These are phyloP conservation scores for Ogataea trehalophila DNA, from an alignment of 805 yeast genomes.

Conservation along the genomic window DNA sequence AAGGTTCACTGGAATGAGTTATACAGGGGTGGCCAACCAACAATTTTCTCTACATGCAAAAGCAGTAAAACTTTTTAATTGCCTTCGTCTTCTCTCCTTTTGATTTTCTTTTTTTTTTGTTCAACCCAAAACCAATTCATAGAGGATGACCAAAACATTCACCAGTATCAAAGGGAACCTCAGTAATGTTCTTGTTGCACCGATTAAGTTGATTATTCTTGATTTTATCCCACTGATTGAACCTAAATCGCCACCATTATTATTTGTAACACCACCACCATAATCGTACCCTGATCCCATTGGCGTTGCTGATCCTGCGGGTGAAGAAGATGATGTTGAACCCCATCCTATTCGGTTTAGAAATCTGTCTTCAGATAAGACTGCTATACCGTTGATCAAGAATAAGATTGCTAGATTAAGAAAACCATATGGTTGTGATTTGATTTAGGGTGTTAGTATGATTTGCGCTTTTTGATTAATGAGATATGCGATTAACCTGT, in stretches of 20 bases:
- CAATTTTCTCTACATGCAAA: no score
- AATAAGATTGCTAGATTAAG: conserved; percentile 36
- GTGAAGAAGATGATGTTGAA: conserved; percentile 31
- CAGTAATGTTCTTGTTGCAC: conserved; percentile 55
- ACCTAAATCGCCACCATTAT: conserved; percentile 16
- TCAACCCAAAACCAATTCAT: conserved; percentile 49
- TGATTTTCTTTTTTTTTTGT: conserved; percentile 6
- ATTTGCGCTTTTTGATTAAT: not conserved
- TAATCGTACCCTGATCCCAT: conserved; percentile 18
- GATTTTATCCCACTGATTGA: conserved; percentile 32
- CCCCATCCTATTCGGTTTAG: conserved; percentile 43
- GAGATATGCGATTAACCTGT: no score
- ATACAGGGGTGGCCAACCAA: no score
- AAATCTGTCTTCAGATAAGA: conserved; percentile 56
- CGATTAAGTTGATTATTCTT: conserved; percentile 46
- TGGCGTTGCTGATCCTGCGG: conserved; percentile 16
- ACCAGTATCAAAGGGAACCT: conserved; percentile 51
- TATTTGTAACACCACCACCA: conserved; percentile 2
- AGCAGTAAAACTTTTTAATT: no score
- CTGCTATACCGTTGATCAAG: conserved; percentile 51
- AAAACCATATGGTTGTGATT: not conserved
- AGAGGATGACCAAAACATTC: conserved; percentile 46
- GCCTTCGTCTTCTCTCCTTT: not conserved
- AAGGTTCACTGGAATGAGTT: no score
- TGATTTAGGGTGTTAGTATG: conserved; percentile 11